A percentile compares a stretch with the other conserved stretches of the same genome.
Evolutionary conservation across 2,329 filamentous ascomycete species (phyloP).

Genomic region (Aspergillus ustus): DNA sequence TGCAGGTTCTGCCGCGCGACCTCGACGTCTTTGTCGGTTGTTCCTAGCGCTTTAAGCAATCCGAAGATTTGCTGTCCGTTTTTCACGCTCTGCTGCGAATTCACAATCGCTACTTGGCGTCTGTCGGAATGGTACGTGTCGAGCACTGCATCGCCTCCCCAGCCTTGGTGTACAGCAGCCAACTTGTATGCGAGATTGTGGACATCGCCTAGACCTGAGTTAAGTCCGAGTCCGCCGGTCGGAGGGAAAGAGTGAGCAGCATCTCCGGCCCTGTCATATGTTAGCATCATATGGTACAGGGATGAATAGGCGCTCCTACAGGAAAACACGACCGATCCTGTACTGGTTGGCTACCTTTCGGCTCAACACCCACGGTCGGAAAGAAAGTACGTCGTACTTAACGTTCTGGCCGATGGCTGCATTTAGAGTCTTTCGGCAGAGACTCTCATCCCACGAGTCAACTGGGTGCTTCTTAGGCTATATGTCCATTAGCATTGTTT

Average conservation of each 20-base stretch:
- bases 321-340: conserved; percentile 40
- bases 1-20: conserved; percentile 17
- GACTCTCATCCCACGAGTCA: conserved; percentile 41
- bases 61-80: conserved; percentile 51
- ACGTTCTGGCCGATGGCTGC: conserved; percentile 33
- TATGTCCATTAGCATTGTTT: neutral
- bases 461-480: conserved; percentile 42
- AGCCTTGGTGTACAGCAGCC: conserved; percentile 42
- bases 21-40: conserved; percentile 28
- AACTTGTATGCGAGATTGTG: conserved; percentile 54
- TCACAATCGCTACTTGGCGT: conserved; percentile 45
- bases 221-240: conserved; percentile 60
- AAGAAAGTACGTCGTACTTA: conserved; percentile 46
- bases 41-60: conserved; percentile 46
- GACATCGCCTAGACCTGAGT: conserved; percentile 57
- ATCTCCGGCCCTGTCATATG: conserved; percentile 51
- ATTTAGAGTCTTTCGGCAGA: conserved; percentile 38
- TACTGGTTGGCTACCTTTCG: conserved; percentile 48
- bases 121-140: conserved; percentile 45
- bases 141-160: conserved; percentile 32
- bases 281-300: no score
- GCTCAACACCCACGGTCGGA: conserved; percentile 48
- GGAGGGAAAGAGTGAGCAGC: conserved; percentile 60
- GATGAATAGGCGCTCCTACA: conserved; percentile 33
- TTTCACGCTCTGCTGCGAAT: conserved; percentile 50